Conservation (phyloP, 2,329 filamentous ascomycete genomes). For the Claviceps purpurea region DNA sequence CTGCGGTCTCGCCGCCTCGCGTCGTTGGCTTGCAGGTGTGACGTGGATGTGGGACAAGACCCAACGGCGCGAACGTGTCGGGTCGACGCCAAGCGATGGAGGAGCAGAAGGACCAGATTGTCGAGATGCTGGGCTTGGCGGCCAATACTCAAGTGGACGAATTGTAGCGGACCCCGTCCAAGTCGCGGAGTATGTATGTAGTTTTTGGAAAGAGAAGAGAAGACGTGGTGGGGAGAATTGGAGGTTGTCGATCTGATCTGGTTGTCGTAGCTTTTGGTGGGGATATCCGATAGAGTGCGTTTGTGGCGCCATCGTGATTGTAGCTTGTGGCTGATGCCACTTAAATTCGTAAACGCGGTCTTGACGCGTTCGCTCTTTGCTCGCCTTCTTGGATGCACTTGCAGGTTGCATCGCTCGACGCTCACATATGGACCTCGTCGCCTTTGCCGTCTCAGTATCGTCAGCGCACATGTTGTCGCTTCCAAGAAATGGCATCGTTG, state of each 20-base stretch:
- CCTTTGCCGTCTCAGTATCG: not conserved
- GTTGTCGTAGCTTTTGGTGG: slow-evolving; percentile 9
- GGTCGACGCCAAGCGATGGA: not conserved
- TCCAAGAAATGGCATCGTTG: slow-evolving; percentile 16
- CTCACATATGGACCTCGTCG: not conserved
- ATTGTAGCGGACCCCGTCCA: not conserved
- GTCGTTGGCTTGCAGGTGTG: not conserved
- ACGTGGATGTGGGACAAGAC: not conserved
- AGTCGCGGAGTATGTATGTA: not conserved
- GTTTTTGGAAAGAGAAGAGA: not conserved
- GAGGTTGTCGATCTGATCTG: not conserved
- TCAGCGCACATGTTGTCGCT: not conserved
- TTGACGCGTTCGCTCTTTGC: slow-evolving; percentile 1
- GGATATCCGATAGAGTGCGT: not conserved
- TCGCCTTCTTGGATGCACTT: not conserved
- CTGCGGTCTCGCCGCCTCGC: not conserved
- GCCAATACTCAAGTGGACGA: not conserved
- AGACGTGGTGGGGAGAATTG: not conserved
- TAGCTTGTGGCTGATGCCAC: not conserved
- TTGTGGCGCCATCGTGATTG: not conserved
- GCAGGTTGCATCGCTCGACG: not conserved
- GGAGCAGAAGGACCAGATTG: not conserved
- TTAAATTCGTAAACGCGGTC: not conserved
- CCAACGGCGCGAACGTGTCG: not conserved
- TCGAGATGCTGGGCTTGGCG: not conserved